Percentiles rank a stretch among this genome's conserved stretches.
Conservation (phyloP, 352 stramenopile genomes). For the Pythium pectinolyticum region DNA sequence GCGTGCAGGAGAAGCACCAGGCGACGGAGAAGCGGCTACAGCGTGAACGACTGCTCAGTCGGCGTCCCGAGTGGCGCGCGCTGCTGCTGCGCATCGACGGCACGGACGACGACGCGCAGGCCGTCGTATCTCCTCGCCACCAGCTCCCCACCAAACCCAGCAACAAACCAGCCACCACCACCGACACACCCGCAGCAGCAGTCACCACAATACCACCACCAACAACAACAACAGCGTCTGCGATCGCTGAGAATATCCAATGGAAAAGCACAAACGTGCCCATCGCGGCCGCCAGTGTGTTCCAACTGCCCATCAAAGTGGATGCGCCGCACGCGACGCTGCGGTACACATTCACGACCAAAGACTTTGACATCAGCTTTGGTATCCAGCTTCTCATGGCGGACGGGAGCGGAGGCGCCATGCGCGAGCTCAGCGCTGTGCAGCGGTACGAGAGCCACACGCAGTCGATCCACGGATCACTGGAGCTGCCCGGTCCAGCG, state of each 20-base stretch:
- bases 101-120: conserved; percentile 15
- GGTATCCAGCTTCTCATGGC: conserved; percentile 65
- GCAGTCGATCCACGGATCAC: conserved; percentile 39
- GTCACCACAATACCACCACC: background rate
- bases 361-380: conserved; percentile 76
- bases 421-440: conserved; percentile 51
- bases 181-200: conserved; percentile 7
- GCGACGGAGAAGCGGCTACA: conserved; percentile 37
- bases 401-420: conserved; percentile 50
- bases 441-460: conserved; percentile 72
- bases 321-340: conserved; percentile 57
- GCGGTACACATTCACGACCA: conserved; percentile 66
- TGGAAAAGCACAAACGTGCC: conserved; percentile 79
- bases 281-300: conserved; percentile 59
- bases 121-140: conserved; percentile 23
- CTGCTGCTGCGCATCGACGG: conserved; percentile 65
- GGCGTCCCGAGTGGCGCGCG: conserved; percentile 52
- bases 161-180: background rate
- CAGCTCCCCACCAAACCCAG: conserved; percentile 4
- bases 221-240: background rate
- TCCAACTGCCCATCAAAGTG: conserved; percentile 76
- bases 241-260: conserved; percentile 55
- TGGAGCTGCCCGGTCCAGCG: conserved; percentile 51
- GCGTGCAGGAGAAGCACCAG: conserved; percentile 57
- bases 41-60: conserved; percentile 43